Evolutionary conservation across 768 basidiomycete genomes (phyloP).

Genomic region (Xerocomus potaroensis): DNA sequence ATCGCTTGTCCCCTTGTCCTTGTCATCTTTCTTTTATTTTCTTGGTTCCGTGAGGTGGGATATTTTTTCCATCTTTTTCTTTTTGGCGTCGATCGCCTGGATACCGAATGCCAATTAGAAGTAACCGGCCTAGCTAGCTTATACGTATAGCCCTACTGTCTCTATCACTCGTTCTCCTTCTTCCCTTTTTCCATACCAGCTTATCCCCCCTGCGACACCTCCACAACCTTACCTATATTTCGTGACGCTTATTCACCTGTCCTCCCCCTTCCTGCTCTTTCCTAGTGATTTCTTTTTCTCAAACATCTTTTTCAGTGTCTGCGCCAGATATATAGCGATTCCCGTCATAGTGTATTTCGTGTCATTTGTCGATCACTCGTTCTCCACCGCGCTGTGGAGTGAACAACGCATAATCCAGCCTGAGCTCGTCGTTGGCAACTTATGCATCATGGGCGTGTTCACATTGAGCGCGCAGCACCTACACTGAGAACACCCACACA

Average conservation of each 20-base stretch:
- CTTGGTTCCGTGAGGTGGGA: too few relatives aligned
- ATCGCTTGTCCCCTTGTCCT: neutral
- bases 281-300: neutral
- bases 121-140: too few relatives aligned
- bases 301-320: neutral
- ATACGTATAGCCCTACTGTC: too few relatives aligned
- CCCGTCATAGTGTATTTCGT: constrained; percentile 18
- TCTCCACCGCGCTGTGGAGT: neutral
- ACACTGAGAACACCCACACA: too few relatives aligned
- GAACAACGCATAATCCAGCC: constrained; percentile 5
- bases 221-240: too few relatives aligned
- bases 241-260: neutral
- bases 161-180: constrained; percentile 4
- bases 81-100: constrained; percentile 6
- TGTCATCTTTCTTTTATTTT: neutral
- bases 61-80: constrained; percentile 4
- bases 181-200: neutral
- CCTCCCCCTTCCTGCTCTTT: neutral
- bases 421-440: too few relatives aligned
- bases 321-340: constrained; percentile 12
- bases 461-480: neutral
- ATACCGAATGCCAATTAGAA: too few relatives aligned
- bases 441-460: neutral
- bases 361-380: neutral
- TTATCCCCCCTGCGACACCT: constrained; percentile 13